Percentiles rank a stretch among this genome's conserved stretches.
Conservation (phyloP, 305 asterid species). For the Solanum hybrid region DNA sequence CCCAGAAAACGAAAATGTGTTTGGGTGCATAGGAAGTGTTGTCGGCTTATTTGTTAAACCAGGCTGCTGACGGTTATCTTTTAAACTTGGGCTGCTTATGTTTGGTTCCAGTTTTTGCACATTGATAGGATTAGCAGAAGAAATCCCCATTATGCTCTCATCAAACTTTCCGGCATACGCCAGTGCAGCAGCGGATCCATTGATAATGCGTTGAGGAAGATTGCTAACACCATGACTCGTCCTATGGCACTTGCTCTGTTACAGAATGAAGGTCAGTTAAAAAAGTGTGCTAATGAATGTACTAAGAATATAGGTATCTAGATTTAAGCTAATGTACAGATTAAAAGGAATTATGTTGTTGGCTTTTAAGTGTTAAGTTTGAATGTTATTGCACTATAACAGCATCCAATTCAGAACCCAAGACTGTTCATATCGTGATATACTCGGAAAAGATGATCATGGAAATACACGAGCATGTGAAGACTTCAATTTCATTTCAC, state of each 20-base stretch:
- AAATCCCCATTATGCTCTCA: constrained; percentile 32
- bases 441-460: not conserved
- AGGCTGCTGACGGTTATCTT: constrained; percentile 26
- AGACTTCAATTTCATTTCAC: not conserved
- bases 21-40: constrained; percentile 24
- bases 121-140: constrained; percentile 35
- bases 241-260: constrained; percentile 44
- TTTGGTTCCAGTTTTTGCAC: constrained; percentile 60
- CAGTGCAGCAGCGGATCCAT: constrained; percentile 36
- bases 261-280: not conserved
- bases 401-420: not conserved
- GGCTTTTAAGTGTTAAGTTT: not conserved
- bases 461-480: not conserved
- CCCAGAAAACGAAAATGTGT: constrained; percentile 31
- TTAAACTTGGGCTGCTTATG: constrained; percentile 42
- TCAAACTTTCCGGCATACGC: constrained; percentile 43
- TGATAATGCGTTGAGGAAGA: constrained; percentile 32
- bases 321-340: not conserved
- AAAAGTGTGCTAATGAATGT: not conserved
- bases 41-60: constrained; percentile 26
- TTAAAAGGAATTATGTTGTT: not conserved
- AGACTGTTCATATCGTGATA: not conserved
- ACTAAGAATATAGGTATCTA: not conserved
- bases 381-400: not conserved
- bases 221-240: constrained; percentile 41